These are phyloP conservation scores for Platanus orientalis DNA, from an alignment of 164 flowering plant genomes.

Conservation along the genomic window DNA sequence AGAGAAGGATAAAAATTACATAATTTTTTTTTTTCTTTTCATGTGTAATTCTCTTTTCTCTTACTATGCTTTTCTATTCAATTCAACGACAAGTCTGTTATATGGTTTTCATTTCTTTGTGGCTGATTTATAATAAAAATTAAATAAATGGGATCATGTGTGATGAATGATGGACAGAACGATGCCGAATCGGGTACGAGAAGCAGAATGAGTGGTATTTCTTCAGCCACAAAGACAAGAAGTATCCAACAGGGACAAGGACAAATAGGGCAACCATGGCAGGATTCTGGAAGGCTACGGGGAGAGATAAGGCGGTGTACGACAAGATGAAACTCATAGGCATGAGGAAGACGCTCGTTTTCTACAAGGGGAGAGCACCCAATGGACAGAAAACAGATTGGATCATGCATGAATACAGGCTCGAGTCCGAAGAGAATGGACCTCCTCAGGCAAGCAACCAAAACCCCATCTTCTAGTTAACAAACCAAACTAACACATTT, in stretches of 20 bases:
- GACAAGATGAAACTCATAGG: constrained; percentile 62
- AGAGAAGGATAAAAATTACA: no score
- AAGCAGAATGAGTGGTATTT: constrained; percentile 82
- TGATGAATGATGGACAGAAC: constrained; percentile 26
- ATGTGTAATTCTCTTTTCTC: no score
- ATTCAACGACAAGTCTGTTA: no score
- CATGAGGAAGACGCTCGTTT: constrained; percentile 86
- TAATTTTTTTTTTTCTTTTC: neutral
- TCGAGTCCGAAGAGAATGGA: constrained; percentile 69
- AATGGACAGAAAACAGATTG: constrained; percentile 77
- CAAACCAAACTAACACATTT: no score
- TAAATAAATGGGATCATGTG: neutral
- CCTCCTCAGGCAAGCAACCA: constrained; percentile 49
- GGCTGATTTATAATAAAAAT: no score
- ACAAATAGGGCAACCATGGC: constrained; percentile 80
- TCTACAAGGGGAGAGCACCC: constrained; percentile 78
- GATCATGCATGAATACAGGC: constrained; percentile 90
- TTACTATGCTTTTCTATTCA: neutral
- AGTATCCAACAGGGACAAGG: constrained; percentile 78
- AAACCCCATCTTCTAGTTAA: no score
- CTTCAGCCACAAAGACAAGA: constrained; percentile 82
- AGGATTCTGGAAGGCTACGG: constrained; percentile 91
- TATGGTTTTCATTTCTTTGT: no score
- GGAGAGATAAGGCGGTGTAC: constrained; percentile 74
- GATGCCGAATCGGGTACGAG: constrained; percentile 61